These are phyloP conservation scores for Circinella umbellata DNA, from an alignment of 371 early-diverging fungal genomes.

Conservation along the genomic window DNA sequence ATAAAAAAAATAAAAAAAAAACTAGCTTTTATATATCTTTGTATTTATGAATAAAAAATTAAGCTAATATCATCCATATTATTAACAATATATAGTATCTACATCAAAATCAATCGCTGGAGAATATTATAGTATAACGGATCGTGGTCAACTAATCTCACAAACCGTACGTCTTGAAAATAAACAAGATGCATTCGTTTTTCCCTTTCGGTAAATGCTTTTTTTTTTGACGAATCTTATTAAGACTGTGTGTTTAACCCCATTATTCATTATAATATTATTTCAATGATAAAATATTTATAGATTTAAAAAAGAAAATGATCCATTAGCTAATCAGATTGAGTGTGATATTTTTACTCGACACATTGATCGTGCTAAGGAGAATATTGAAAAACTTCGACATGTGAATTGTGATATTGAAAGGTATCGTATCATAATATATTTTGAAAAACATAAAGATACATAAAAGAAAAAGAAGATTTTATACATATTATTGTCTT, in stretches of 20 bases:
- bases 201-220: slow-evolving; percentile 21
- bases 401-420: not conserved
- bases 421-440: not conserved
- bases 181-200: slow-evolving; percentile 19
- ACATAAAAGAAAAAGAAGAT: no score
- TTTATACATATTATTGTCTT: not conserved
- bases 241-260: not conserved
- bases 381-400: slow-evolving; percentile 22
- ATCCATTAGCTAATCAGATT: slow-evolving; percentile 28
- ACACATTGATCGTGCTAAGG: slow-evolving; percentile 24
- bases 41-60: not conserved
- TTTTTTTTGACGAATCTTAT: not conserved
- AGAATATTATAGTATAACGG: slow-evolving; percentile 36
- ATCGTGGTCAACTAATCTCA: slow-evolving; percentile 35
- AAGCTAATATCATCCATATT: not conserved
- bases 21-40: not conserved
- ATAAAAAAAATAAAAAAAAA: no score
- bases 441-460: not conserved
- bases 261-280: not conserved
- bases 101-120: slow-evolving; percentile 28
- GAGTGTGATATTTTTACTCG: slow-evolving; percentile 38
- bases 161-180: slow-evolving; percentile 34
- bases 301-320: slow-evolving; percentile 26
- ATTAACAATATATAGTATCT: slow-evolving; percentile 15
- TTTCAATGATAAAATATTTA: not conserved